Base-by-base conservation (phyloP, 192 early-diverging fungal species). In the Coemansia sp. region DNA sequence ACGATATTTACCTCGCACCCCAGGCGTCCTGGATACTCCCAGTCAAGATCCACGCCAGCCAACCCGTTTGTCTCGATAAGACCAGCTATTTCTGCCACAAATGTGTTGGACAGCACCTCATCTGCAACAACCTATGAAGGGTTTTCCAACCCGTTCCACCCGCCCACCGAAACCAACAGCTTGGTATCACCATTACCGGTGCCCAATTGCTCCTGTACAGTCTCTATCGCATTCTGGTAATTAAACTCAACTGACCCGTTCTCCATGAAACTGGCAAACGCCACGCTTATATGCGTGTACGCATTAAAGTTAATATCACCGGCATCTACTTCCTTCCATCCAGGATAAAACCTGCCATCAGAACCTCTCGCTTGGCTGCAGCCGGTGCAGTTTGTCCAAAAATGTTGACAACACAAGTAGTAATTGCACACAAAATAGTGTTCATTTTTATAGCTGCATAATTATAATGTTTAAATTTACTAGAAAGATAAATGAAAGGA, bases 151-250 rank as follows among this genome's bases (percentile, higher is more conserved):
- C 89, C 88, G 56, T 83, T 87, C 89, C 89, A 92, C 9, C 91
- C 91, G 61, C 91, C 91, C 48, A 90, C 83, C 13, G 89, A 87
- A 40, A 92, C 60, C 38, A 90, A 63, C 21, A 89, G 85, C 43
- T 85, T 86, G 43, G 68, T 48, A 10, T 60, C 63, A 2, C 54
- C 45, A 6, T 41, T 5, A 37, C 74, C 64, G 19, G 67, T 26
- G 23, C 56, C 38, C 44, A 64, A 12, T 75, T 63, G 12, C 72
- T 48, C 3, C 42, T 57, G 9, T 49, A 47, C 53, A 81, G 63
- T 1, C 60, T 23, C 1, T 12, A 10, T 26, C 26, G 26, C 26
- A 26, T 26, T 3, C 56, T 75, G 69, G 56, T 50, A 64, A 16
- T 74, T 69, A 15, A 69, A 76, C 2, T 16, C 21, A 26, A 81